Evolutionary conservation across 257 asterid species (phyloP), one percentile per base, ranked within the genome.

Genomic region (Osmanthus fragrans): DNA sequence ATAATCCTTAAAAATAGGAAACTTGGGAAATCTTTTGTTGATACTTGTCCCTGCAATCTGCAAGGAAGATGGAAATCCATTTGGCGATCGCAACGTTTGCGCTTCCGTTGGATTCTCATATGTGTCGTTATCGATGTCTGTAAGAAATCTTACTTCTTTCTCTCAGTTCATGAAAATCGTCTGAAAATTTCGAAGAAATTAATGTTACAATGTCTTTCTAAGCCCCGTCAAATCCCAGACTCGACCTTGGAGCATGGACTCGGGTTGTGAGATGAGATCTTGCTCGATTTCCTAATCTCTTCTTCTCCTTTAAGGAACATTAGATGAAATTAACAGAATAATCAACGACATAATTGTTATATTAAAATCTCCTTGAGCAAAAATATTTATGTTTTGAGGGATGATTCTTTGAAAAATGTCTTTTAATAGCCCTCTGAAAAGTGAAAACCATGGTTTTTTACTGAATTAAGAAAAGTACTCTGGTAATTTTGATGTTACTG

Each of bases 81-180:
- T 94, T 70, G 98, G 98, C 3, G 96, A 92, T 68, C 89, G 75
- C 76, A 12, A 27, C 7, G 77, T 54, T 49, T 94, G 98, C 83
- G 56, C 87, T 58, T 64, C 86, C 0, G 29, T 37, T 68, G 96
- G 94, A 15, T 83, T 90, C 70, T 90, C 98, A 4, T 94, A 94
- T 74, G 92, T 87, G 63, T 92, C 98, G 73, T 90, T 94, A 82
- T 94, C 98, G 25, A 92, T 94, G 98, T 97, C 96, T 21, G 98
- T 90, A 80, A 81, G 91, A 1, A 27, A 3, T 18, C 42, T 36
- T 33, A 12, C 19, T 34, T 18, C 2, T 47, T 47, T 47, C 21
- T 56, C 25, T 56, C 25, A 29, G n/a, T n/a, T 7, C 25, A 56
- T 0, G 27, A 56, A n/a, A 56, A 13, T 13, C 6, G 13, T 70